These are phyloP conservation scores for Obba rivulosa DNA, from an alignment of 768 basidiomycete genomes.

Conservation along the genomic window DNA sequence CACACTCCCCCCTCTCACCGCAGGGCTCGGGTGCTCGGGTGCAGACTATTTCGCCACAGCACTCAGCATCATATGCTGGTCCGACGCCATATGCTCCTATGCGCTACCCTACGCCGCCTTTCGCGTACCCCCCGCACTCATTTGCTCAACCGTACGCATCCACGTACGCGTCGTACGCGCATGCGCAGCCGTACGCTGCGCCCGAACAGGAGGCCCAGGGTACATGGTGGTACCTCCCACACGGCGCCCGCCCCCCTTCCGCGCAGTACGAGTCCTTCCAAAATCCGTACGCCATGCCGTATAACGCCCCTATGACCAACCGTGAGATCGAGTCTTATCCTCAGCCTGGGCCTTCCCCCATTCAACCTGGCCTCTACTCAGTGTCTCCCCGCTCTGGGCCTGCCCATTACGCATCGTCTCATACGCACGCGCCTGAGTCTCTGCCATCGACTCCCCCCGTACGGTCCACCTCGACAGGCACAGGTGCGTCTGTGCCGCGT, in stretches of 20 bases:
- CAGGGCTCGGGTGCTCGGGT: constrained; percentile 9
- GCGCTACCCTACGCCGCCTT: constrained; percentile 24
- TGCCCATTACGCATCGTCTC: constrained; percentile 7
- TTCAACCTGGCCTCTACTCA: constrained; percentile 5
- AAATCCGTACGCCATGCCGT: constrained; percentile 17
- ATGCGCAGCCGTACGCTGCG: constrained; percentile 23
- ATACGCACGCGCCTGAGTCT: constrained; percentile 9
- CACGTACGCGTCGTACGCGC: constrained; percentile 33
- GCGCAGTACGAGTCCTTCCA: constrained; percentile 18
- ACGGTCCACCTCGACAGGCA: neutral
- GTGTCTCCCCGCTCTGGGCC: constrained; percentile 9
- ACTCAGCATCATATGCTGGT: constrained; percentile 14
- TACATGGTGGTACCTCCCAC: constrained; percentile 49
- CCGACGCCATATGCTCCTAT: constrained; percentile 18
- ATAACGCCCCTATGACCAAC: constrained; percentile 4
- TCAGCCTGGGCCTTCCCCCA: constrained; percentile 4
- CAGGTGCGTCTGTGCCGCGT: neutral
- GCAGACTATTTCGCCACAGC: constrained; percentile 9
- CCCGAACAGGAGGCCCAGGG: constrained; percentile 36
- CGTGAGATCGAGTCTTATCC: constrained; percentile 16
- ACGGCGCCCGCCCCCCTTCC: constrained; percentile 20
- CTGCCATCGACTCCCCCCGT: constrained; percentile 2
- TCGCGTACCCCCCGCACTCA: constrained; percentile 18
- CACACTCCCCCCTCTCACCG: constrained; percentile 11
- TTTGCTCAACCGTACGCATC: constrained; percentile 27